Base-by-base conservation (phyloP, 768 basidiomycete species). In the Lyophyllum atratum region DNA sequence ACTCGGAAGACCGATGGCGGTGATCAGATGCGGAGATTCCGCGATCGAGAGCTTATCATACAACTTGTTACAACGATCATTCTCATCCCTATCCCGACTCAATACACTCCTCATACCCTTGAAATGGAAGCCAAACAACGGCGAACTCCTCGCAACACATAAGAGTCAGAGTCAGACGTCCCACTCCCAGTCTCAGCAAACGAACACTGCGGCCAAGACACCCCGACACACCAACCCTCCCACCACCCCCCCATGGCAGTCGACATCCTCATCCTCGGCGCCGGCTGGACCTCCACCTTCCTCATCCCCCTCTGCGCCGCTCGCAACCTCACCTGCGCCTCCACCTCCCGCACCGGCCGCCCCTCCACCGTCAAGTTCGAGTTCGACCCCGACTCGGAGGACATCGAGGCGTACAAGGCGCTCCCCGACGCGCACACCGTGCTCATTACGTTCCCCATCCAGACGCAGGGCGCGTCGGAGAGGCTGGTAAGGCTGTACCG, bases 211-310 rank as follows among this genome's bases (percentile, higher is more conserved):
- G n/a, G n/a, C n/a, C n/a, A n/a, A n/a, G n/a, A n/a, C n/a, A n/a
- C n/a, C n/a, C n/a, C n/a, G n/a, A n/a, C n/a, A n/a, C n/a, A n/a
- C n/a, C n/a, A n/a, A n/a, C 33, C 19, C 39, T 22, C 15, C 24
- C 19, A 21, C 25, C 19, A n/a, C 51, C 4, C 5, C 44, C 37
- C 46, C 47, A 59, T 59, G 58, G 10, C 11, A 21, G 77, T 85
- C 54, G 81, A 85, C 54, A 69, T 86, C 31, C 78, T 87, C 52
- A 81, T 89, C 59, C 77, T 89, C 47, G 87, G 86, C 31, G 84
- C 84, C 25, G 86, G 86, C 29, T 89, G 87, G 86, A 83, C 83
- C 4, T 83, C 80, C 1, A 76, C 72, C 8, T 89, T 87, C 70
- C 74, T 88, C 24, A 72, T 83, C 34, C 80, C 85, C 0, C 80